These are phyloP conservation scores for Colletotrichum lindemuthianum DNA, from an alignment of 2,329 filamentous ascomycete genomes.

Conservation along the genomic window DNA sequence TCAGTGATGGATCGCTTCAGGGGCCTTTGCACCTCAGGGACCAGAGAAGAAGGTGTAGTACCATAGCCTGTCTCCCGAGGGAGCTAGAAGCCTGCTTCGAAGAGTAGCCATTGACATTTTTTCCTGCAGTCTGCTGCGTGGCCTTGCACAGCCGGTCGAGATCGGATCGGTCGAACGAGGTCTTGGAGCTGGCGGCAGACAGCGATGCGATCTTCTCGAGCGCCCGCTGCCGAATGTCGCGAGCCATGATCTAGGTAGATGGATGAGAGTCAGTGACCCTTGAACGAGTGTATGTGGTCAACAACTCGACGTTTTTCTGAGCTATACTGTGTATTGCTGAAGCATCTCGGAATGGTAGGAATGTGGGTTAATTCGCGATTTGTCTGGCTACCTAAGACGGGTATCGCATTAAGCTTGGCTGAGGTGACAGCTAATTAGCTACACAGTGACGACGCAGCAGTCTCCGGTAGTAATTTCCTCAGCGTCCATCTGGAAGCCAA, in stretches of 20 bases:
- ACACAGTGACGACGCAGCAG: slow-evolving; percentile 30
- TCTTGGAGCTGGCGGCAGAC: slow-evolving; percentile 64
- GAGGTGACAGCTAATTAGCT: not conserved
- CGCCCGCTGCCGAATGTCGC: slow-evolving; percentile 69
- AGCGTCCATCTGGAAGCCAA: slow-evolving; percentile 19
- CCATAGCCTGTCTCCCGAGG: slow-evolving; percentile 69
- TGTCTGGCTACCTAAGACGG: not conserved
- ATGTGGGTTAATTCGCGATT: slow-evolving; percentile 2
- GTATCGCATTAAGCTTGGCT: no score
- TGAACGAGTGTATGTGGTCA: slow-evolving; percentile 4
- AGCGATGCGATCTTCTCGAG: slow-evolving; percentile 73
- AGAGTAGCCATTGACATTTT: slow-evolving; percentile 58
- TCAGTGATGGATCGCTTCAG: slow-evolving; percentile 5
- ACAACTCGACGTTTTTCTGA: not conserved
- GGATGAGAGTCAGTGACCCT: slow-evolving; percentile 4
- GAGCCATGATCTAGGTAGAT: slow-evolving; percentile 52
- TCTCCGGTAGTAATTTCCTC: slow-evolving; percentile 12
- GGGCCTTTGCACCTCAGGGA: no score
- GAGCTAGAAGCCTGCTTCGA: slow-evolving; percentile 50
- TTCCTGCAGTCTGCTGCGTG: slow-evolving; percentile 60
- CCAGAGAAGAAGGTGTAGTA: slow-evolving; percentile 44
- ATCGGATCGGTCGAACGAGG: slow-evolving; percentile 70
- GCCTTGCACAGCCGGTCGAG: slow-evolving; percentile 70
- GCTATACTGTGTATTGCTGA: not conserved
- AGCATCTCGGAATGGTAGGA: not conserved